Base-by-base conservation (phyloP, 768 basidiomycete species). In the Leccinum longicurvipes region DNA sequence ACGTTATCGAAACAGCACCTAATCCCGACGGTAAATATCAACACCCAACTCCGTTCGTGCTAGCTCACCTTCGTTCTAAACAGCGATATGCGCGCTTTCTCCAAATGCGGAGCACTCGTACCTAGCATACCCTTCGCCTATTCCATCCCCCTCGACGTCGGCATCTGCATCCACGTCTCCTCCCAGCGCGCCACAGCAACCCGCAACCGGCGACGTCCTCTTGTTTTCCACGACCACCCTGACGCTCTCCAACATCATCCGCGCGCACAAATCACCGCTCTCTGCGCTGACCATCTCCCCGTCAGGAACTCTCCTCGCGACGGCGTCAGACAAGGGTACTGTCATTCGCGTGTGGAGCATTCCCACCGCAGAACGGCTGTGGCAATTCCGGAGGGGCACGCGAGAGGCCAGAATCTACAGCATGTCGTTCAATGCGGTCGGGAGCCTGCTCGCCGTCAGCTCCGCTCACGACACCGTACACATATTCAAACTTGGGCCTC, bases 391-490 rank as follows among this genome's bases (percentile, higher is more conserved):
- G 6, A 74, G 97, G 45, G 97, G 97, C 7, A 92, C 90, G 39
- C 79, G 93, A 28, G 91, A 90, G 60, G 84, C 93, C 15, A 78
- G 79, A 68, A 98, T 99, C 61, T 91, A 89, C 61, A 88, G 86
- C 19, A 83, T 89, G 68, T 83, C 81, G 31, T 98, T 98, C 73
- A 99, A 99, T 66, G 67, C 83, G 3, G 84, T 91, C 31, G 85
- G 84, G 14, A 86, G 85, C 6, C 69, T 99, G n/a, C 74, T 98
- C 14, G 93, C 91, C 1, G 95, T 98, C 19, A 91, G 89, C 67
- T 88, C 85, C 10, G 95, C 92, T 50, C 91, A 93, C 57, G 95
- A 93, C 59, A 98, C 96, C 12, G 93, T 99, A 14, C 97, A 99
- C 71, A 87, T 99, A 34, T 99, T 96, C 77, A 93, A 92, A 73